Conservation (phyloP, 1,284 basidiomycete genomes). For the Pyrrhoderma noxium region DNA sequence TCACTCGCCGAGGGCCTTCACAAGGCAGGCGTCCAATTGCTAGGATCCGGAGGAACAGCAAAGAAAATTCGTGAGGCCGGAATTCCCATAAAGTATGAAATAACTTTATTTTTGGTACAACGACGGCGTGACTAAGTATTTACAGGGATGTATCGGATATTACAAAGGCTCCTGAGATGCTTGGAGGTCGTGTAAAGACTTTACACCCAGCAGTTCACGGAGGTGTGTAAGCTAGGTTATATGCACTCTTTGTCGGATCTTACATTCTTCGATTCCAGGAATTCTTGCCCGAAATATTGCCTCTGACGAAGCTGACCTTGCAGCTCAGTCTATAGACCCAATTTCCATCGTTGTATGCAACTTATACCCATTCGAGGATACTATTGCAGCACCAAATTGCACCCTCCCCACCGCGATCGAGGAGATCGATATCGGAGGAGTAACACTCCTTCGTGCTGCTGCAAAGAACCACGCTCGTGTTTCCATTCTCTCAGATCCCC, state of each 20-base stretch:
- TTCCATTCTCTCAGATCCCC: constrained; percentile 87
- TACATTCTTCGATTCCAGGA: constrained; percentile 38
- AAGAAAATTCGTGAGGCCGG: constrained; percentile 96
- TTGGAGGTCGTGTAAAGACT: constrained; percentile 97
- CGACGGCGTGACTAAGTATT: neutral
- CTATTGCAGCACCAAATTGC: constrained; percentile 84
- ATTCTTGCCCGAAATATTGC: constrained; percentile 86
- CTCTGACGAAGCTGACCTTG: constrained; percentile 80
- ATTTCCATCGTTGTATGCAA: constrained; percentile 98
- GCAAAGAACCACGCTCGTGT: constrained; percentile 98
- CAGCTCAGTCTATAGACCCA: constrained; percentile 75
- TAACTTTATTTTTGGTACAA: neutral
- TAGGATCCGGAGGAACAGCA: constrained; percentile 96
- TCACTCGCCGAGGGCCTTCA: constrained; percentile 84
- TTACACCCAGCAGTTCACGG: constrained; percentile 99
- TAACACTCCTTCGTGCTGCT: constrained; percentile 94
- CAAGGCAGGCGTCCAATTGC: constrained; percentile 76
- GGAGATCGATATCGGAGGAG: constrained; percentile 98
- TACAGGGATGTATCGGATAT: constrained; percentile 93
- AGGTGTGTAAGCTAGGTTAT: constrained; percentile 41
- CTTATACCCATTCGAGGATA: constrained; percentile 94
- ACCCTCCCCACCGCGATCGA: constrained; percentile 87
- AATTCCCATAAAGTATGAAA: constrained; percentile 78
- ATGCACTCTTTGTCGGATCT: neutral
- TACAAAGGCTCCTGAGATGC: constrained; percentile 99